These are phyloP conservation scores for Suillus plorans DNA, from an alignment of 768 basidiomycete genomes.

Conservation along the genomic window DNA sequence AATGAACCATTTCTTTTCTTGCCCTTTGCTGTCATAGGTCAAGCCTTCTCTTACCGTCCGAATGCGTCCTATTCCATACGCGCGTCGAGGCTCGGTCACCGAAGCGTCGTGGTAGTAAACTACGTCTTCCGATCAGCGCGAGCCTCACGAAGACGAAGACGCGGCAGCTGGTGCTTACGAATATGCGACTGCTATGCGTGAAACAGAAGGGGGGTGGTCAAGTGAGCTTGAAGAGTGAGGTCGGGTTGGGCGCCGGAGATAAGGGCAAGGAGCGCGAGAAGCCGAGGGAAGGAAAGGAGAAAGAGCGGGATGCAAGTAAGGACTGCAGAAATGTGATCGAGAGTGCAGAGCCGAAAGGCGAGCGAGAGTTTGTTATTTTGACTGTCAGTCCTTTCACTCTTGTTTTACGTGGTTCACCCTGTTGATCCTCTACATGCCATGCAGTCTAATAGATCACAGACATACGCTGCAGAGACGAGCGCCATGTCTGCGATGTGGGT, in stretches of 20 bases:
- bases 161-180: conserved; percentile 57
- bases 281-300: conserved; percentile 24
- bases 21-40: conserved; percentile 23
- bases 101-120: conserved; percentile 55
- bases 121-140: conserved; percentile 49
- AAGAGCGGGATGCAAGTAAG: conserved; percentile 45
- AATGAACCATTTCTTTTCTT: background rate
- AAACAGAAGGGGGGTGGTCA: conserved; percentile 43
- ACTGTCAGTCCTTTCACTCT: conserved; percentile 43
- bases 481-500: conserved; percentile 37
- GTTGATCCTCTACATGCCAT: background rate
- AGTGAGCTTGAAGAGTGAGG: conserved; percentile 50
- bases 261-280: conserved; percentile 7
- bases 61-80: conserved; percentile 50
- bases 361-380: conserved; percentile 58
- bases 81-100: conserved; percentile 53
- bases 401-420: background rate
- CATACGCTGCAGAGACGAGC: conserved; percentile 41
- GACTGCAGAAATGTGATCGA: conserved; percentile 45
- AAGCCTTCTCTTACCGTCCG: conserved; percentile 42
- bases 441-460: conserved; percentile 46
- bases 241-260: conserved; percentile 32
- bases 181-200: conserved; percentile 54
- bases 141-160: conserved; percentile 48
- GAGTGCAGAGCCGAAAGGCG: conserved; percentile 51